Evolutionary conservation across 2,329 filamentous ascomycete genomes (phyloP), one percentile per base, ranked within the genome.

Genomic region (Xenoacremonium recifei): DNA sequence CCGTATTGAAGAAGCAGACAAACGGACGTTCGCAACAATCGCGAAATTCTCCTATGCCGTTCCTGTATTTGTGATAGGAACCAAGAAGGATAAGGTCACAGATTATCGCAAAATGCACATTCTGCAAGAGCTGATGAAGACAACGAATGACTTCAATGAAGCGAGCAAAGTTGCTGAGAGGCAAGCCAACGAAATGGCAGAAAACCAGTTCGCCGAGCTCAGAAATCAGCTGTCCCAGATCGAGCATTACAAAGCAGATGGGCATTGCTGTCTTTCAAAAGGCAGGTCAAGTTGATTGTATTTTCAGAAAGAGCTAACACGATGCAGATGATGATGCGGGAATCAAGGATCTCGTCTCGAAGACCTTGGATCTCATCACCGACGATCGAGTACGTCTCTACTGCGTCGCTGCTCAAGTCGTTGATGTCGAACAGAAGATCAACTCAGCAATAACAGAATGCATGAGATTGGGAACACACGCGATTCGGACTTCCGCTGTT

Each of bases 331-430:
- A 58, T 1, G 53, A 57, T 0, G 40, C 41, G 0, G 54, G 54
- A 5, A 33, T 57, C n/a, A 57, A 44, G 25, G 54, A 57, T 5
- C 53, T 57, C 6, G 45, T 57, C 17, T 49, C 50, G 4, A 54
- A 58, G 45, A 57, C 54, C 38, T 53, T 57, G 37, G 53, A 37
- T 33, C 54, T 57, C 13, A 57, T 57, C 37, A 49, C 50, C 39
- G 53, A 57, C 53, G 54, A 57, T 53, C 55, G 54, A 36, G 54
- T 57, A 57, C 54, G 54, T 57, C 54, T 57, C 49, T 57, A 58
- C 37, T 57, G 54, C 48, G 54, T 57, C 44, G 54, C 54, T 30
- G 54, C 54, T 21, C 54, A 57, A 54, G 54, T 57, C 45, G 54
- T 57, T 49, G 54, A 57, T 53, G 54, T 57, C 47, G 54, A 57